Evolutionary conservation across 2,329 filamentous ascomycete genomes (phyloP), one percentile per base, ranked within the genome.

Genomic region (Helicocarpus griseus): DNA sequence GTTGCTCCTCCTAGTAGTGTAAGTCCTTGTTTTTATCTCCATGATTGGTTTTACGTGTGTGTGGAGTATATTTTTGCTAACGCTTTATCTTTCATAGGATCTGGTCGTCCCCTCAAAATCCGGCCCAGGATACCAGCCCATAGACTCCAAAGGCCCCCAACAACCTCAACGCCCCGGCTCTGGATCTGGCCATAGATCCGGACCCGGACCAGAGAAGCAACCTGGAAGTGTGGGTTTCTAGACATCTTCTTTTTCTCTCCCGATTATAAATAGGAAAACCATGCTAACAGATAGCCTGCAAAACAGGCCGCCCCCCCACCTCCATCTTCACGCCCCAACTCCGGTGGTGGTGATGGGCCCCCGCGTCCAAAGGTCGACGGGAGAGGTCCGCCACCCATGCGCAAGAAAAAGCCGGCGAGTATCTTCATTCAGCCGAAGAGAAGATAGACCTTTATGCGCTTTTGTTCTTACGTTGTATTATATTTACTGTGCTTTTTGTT

Each of bases 361-460:
- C 54, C 54, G 5, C 52, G 49, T 22, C 48, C 51, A 46, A 49
- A 49, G 26, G 50, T 33, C 19, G 56, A 58, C 41, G 57, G 58
- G 29, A 54, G 52, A 24, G 53, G 60, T 39, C 62, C 63, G 31
- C 67, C 64, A 21, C 61, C 60, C 19, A 61, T 65, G 49, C 67
- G 69, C 44, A 68, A 64, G 46, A 71, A 68, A 58, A 71, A 70
- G 54, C 62, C 66, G 21, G 61, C 54, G 19, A 69, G 71, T 50
- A 67, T 68, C 3, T 72, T 72, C 53, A 71, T 72, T 53, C 62
- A 69, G 35, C 69, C 69, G 14, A 71, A 69, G 55, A 60, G 63
- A 51, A 64, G 64, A 43, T 55, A 36, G 33, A 46, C 9, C 0
- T 7, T 19, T 22, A n/a, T 26, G 22, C 22, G 9, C n/a, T 36